Evolutionary conservation across 805 yeast species (phyloP).

Genomic region (Saccharomycopsis amapae): DNA sequence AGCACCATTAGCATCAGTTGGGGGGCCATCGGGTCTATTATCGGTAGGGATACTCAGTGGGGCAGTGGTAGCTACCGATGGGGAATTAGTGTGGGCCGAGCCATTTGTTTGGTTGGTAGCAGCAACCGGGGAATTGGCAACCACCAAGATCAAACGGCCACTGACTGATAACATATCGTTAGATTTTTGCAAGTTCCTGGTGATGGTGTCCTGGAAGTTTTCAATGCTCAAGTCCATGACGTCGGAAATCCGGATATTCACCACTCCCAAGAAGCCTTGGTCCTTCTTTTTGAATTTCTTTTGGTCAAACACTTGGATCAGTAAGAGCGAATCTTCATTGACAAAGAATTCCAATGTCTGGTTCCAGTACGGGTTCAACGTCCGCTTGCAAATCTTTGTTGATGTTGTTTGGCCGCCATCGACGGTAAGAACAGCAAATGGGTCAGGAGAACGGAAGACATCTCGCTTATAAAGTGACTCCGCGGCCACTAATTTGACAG

Average conservation of each 20-base stretch:
- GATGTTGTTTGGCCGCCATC: constrained; percentile 96
- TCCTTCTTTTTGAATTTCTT: constrained; percentile 96
- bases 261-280: constrained; percentile 96
- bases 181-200: constrained; percentile 85
- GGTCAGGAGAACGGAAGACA: constrained; percentile 93
- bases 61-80: constrained; percentile 23
- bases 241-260: constrained; percentile 84
- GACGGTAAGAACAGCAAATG: constrained; percentile 95
- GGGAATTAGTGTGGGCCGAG: constrained; percentile 26
- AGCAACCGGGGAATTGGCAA: constrained; percentile 40
- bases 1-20: constrained; percentile 26
- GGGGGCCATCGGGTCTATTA: constrained; percentile 23
- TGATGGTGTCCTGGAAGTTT: constrained; percentile 69
- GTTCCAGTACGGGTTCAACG: constrained; percentile 97
- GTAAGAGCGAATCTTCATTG: constrained; percentile 74
- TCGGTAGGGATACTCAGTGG: constrained; percentile 24
- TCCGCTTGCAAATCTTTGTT: constrained; percentile 87
- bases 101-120: constrained; percentile 17
- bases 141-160: constrained; percentile 79
- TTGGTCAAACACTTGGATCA: constrained; percentile 93
- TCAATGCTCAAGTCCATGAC: constrained; percentile 58
- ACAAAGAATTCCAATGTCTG: constrained; percentile 78
- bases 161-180: constrained; percentile 90
- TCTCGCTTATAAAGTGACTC: constrained; percentile 94
- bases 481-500: constrained; percentile 81